Percentiles rank a stretch among this genome's conserved stretches.
These are phyloP conservation scores for Nicotiana noctiflora DNA, from an alignment of 257 asterid species.

Conservation along the genomic window DNA sequence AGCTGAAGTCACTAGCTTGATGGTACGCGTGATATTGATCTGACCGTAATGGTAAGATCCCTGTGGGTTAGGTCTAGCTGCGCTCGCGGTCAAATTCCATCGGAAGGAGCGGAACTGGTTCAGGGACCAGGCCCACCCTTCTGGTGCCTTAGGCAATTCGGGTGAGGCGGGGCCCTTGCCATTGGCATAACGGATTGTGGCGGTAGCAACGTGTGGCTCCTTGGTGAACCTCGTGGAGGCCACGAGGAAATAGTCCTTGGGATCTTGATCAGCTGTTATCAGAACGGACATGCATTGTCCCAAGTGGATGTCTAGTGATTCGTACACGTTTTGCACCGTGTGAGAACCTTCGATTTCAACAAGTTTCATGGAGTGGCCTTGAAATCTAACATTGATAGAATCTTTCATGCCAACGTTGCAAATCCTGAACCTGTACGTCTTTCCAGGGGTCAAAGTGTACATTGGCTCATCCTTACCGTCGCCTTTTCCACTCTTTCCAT, in stretches of 20 bases:
- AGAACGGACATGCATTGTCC: constrained; percentile 47
- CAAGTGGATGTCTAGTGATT: constrained; percentile 46
- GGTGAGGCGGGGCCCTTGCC: constrained; percentile 26
- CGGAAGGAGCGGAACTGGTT: constrained; percentile 39
- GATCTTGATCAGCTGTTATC: constrained; percentile 39
- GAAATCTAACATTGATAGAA: not conserved
- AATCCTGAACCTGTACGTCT: constrained; percentile 42
- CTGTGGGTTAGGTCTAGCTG: constrained; percentile 80
- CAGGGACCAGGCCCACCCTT: constrained; percentile 58
- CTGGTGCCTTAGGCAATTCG: constrained; percentile 34
- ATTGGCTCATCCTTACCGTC: constrained; percentile 35
- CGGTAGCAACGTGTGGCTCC: constrained; percentile 19
- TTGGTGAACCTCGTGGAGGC: constrained; percentile 51
- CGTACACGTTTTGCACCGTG: constrained; percentile 47
- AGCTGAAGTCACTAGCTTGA: constrained; percentile 37
- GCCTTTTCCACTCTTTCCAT: constrained; percentile 31
- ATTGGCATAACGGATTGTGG: constrained; percentile 32
- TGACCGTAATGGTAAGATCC: constrained; percentile 75
- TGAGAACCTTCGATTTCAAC: constrained; percentile 46
- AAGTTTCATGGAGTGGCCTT: not conserved
- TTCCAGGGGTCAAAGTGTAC: constrained; percentile 30
- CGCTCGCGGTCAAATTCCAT: constrained; percentile 76
- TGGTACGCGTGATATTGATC: constrained; percentile 61
- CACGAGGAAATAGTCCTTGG: constrained; percentile 37
- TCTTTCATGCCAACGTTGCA: constrained; percentile 13